Base-by-base conservation (phyloP, 1,139 yeast species). In the Candida sp. region DNA sequence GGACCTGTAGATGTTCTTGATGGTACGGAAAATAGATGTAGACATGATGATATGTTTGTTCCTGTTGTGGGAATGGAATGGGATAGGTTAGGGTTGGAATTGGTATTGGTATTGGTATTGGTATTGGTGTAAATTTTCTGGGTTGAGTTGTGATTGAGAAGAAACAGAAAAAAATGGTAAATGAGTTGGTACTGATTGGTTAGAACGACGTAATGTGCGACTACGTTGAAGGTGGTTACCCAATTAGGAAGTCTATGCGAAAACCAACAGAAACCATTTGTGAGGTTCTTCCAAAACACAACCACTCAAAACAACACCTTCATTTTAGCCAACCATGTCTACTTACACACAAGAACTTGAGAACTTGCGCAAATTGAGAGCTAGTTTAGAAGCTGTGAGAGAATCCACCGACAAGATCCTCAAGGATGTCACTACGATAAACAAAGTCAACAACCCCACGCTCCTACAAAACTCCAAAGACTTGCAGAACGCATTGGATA, bases 1-100 rank as follows among this genome's bases (percentile, higher is more conserved):
- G 6, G 85, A 79, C 44, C 74, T 68, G 75, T 83, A 80, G 58
- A 86, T 75, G 72, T 89, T 85, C 67, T 75, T 81, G 49, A 85
- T 62, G 5, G 88, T 83, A 76, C 90, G 85, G 55, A 76, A 67
- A 57, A 85, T 70, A 9, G 90, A 84, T 17, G 83, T 81, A 40
- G 90, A 85, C 90, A 77, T 77, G 47, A 35, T 54, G 40, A 30
- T 33, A 35, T 41, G 31, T 6, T 5, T 28, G n/a, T 39, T 5
- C 3, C 17, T 28, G 12, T 11, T 17, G 17, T 17, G 17, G 17
- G 17, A 17, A 17, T 17, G 17, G 17, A 17, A 17, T 17, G 17
- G 17, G 17, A 17, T 17, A 17, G 17, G 17, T 17, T 17, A 17
- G 17, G 17, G 17, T 17, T 17, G 17, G 17, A 17, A 17, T 17